These are phyloP conservation scores for Fistulifera solaris DNA, from an alignment of 108 stramenopile species.

Conservation along the genomic window DNA sequence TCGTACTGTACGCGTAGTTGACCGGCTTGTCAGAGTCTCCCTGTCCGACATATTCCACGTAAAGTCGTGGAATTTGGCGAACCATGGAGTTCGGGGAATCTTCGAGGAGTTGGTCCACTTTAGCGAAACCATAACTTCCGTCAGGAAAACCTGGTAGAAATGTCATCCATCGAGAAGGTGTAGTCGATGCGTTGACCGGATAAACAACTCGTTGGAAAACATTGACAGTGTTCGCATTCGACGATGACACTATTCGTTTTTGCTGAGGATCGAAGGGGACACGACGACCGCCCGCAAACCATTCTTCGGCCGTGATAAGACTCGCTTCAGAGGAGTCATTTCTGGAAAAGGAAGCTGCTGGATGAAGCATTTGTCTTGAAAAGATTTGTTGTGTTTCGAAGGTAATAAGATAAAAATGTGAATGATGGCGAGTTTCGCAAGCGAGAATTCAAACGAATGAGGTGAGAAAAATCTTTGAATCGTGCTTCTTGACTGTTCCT, in stretches of 20 bases:
- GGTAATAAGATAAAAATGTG: too few relatives aligned
- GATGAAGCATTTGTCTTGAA: too few relatives aligned
- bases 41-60: constrained; percentile 15
- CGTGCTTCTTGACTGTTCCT: too few relatives aligned
- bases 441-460: too few relatives aligned
- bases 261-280: constrained; percentile 10
- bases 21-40: constrained; percentile 9
- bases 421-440: too few relatives aligned
- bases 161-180: constrained; percentile 10
- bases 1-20: constrained; percentile 7
- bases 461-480: too few relatives aligned
- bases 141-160: constrained; percentile 13
- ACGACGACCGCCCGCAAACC: constrained; percentile 10
- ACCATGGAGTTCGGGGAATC: too few relatives aligned
- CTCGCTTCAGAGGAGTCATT: not conserved
- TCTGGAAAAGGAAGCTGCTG: too few relatives aligned
- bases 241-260: constrained; percentile 11
- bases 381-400: too few relatives aligned
- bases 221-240: constrained; percentile 3
- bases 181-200: not conserved
- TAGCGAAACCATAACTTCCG: constrained; percentile 9
- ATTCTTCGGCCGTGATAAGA: constrained; percentile 10
- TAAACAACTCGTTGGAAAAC: constrained; percentile 6
- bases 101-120: constrained; percentile 4
- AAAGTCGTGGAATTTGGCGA: constrained; percentile 2